phyloP scores from a whole-genome alignment of 768 basidiomycete genomes.

The Leccinum aurantiacum region DNA sequence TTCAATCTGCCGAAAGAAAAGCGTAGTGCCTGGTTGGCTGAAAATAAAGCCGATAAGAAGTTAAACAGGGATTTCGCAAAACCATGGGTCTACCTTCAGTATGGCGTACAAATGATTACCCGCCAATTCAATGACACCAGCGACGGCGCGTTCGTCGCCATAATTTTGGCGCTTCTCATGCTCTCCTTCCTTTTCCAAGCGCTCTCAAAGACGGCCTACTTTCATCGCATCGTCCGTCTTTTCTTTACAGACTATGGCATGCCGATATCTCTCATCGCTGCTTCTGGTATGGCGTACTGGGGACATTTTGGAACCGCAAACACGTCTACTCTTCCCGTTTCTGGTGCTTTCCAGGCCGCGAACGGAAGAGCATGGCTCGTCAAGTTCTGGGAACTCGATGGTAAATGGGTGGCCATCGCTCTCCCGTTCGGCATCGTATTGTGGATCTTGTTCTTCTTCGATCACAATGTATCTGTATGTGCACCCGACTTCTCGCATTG shows the following conservation, averaged over 20 bases:
- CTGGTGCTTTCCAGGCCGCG: slow-evolving; percentile 67
- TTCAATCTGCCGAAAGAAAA: slow-evolving; percentile 97
- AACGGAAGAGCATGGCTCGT: slow-evolving; percentile 81
- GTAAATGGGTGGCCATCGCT: slow-evolving; percentile 87
- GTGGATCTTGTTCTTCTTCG: slow-evolving; percentile 93
- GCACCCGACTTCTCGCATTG: not conserved
- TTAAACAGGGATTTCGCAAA: slow-evolving; percentile 96
- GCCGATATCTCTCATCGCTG: slow-evolving; percentile 79
- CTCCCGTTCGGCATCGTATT: slow-evolving; percentile 87
- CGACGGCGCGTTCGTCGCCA: slow-evolving; percentile 57
- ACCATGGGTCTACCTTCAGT: slow-evolving; percentile 91
- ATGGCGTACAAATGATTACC: slow-evolving; percentile 81
- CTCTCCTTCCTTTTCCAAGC: slow-evolving; percentile 76
- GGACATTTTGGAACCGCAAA: slow-evolving; percentile 64
- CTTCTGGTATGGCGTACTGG: slow-evolving; percentile 85
- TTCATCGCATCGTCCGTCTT: slow-evolving; percentile 71
- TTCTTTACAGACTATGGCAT: slow-evolving; percentile 89
- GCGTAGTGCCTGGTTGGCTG: slow-evolving; percentile 80
- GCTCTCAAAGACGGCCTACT: slow-evolving; percentile 60
- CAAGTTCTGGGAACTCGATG: slow-evolving; percentile 83
- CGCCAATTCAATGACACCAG: slow-evolving; percentile 54
- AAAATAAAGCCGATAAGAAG: slow-evolving; percentile 83
- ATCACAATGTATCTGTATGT: slow-evolving; percentile 85
- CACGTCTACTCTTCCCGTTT: slow-evolving; percentile 66
- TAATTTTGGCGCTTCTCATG: slow-evolving; percentile 78